Evolutionary conservation across 208 protist genomes (phyloP).

Genomic region (Plasmodiophora brassicae): DNA sequence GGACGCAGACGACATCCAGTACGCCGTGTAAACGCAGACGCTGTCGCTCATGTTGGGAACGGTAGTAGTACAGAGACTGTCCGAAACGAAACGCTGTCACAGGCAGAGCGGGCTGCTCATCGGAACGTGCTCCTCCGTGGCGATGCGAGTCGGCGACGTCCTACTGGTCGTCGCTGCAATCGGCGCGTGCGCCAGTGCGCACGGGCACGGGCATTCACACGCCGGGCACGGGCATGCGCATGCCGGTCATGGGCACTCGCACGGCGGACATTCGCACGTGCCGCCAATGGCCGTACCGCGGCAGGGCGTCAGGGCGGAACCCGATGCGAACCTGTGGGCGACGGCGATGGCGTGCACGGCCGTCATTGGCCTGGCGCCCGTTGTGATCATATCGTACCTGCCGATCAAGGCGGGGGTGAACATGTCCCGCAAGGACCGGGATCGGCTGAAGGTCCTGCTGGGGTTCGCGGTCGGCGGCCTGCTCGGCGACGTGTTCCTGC

Average conservation of each 20-base stretch:
- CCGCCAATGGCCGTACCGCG: too few relatives aligned
- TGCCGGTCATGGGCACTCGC: neutral
- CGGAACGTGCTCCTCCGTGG: neutral
- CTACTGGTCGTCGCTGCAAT: neutral
- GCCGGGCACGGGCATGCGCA: neutral
- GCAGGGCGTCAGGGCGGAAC: too few relatives aligned
- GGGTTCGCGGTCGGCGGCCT: conserved; percentile 27
- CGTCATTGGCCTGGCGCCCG: neutral
- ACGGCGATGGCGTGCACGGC: neutral
- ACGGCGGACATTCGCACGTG: too few relatives aligned
- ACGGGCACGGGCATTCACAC: neutral
- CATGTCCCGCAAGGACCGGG: neutral
- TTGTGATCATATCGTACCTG: neutral
- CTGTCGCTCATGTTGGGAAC: neutral
- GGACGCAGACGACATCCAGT: too few relatives aligned
- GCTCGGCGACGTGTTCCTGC: conserved; percentile 17
- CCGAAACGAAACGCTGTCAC: neutral
- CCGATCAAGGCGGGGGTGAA: neutral
- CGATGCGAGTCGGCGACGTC: neutral
- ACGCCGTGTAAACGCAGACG: neutral
- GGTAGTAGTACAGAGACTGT: neutral
- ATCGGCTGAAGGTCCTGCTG: neutral
- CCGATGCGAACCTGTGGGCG: neutral
- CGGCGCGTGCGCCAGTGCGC: neutral
- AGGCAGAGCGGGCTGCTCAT: neutral